These are phyloP conservation scores for Blastobotrys parvus DNA, from an alignment of 805 yeast species.

Conservation along the genomic window DNA sequence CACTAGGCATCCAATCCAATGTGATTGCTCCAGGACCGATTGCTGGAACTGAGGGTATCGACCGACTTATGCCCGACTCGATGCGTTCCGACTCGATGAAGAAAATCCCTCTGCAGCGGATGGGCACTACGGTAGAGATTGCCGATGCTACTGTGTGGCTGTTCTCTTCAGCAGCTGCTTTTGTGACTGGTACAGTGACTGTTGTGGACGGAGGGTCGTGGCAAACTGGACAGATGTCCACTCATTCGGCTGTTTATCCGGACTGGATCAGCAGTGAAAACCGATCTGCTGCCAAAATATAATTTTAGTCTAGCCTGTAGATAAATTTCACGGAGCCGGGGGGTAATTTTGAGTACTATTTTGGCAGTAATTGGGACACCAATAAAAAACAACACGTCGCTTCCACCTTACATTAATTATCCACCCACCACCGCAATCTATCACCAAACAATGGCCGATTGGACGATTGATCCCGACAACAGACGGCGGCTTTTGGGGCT, in stretches of 20 bases:
- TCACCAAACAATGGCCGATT: slow-evolving; percentile 39
- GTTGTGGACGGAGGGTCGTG: slow-evolving; percentile 90
- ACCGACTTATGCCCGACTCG: slow-evolving; percentile 44
- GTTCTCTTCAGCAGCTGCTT: slow-evolving; percentile 74
- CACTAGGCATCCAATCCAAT: slow-evolving; percentile 75
- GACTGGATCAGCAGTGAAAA: not conserved
- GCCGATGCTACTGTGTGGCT: slow-evolving; percentile 81
- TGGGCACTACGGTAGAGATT: slow-evolving; percentile 66
- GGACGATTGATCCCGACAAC: slow-evolving; percentile 92
- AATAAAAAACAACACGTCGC: not conserved
- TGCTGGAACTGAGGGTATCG: slow-evolving; percentile 77
- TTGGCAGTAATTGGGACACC: not conserved
- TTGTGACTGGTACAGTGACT: slow-evolving; percentile 65
- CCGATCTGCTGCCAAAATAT: not conserved
- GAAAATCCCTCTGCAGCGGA: slow-evolving; percentile 43
- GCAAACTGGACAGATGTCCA: slow-evolving; percentile 50
- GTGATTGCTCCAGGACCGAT: slow-evolving; percentile 91
- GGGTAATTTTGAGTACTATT: not conserved
- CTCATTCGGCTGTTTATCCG: slow-evolving; percentile 5
- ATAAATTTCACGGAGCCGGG: too few species aligned
- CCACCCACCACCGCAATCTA: not conserved
- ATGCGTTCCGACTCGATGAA: slow-evolving; percentile 35
- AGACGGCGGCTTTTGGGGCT: slow-evolving; percentile 55
- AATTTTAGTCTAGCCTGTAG: too few species aligned
- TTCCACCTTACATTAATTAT: not conserved